These are phyloP conservation scores for Cryptococcus sp. DNA, from an alignment of 1,284 basidiomycete genomes.

Conservation along the genomic window DNA sequence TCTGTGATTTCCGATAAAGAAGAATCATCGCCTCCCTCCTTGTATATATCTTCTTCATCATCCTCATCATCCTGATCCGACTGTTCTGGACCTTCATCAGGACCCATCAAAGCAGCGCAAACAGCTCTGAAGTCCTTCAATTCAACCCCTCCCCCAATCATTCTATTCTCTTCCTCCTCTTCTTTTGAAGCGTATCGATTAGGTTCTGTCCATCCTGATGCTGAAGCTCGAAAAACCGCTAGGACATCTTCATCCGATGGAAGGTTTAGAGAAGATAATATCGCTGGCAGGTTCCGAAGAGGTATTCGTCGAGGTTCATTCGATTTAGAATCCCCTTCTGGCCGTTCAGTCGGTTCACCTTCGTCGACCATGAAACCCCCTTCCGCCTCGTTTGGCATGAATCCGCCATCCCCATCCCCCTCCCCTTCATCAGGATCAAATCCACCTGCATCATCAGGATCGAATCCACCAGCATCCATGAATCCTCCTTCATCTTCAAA, in stretches of 20 bases:
- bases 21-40: slow-evolving; percentile 21
- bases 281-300: slow-evolving; percentile 28
- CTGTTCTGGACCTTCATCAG: slow-evolving; percentile 9
- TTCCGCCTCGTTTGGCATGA: slow-evolving; percentile 7
- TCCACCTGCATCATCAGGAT: slow-evolving; percentile 19
- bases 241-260: slow-evolving; percentile 46
- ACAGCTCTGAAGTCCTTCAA: slow-evolving; percentile 18
- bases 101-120: slow-evolving; percentile 45
- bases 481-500: slow-evolving; percentile 16
- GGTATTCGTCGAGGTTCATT: slow-evolving; percentile 16
- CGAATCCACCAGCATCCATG: slow-evolving; percentile 11
- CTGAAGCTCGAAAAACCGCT: slow-evolving; percentile 38
- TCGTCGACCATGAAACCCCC: neutral
- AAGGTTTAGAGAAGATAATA: slow-evolving; percentile 35
- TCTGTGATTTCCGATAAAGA: slow-evolving; percentile 15
- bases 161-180: slow-evolving; percentile 4
- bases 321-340: neutral
- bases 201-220: slow-evolving; percentile 37
- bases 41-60: slow-evolving; percentile 24
- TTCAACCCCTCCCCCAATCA: slow-evolving; percentile 18
- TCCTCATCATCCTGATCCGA: slow-evolving; percentile 17
- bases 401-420: slow-evolving; percentile 6
- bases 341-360: no score
- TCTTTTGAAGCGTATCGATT: slow-evolving; percentile 10
- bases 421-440: slow-evolving; percentile 14